Evolutionary conservation across 2,329 filamentous ascomycete genomes (phyloP).

Genomic region (Colletotrichum sp.): DNA sequence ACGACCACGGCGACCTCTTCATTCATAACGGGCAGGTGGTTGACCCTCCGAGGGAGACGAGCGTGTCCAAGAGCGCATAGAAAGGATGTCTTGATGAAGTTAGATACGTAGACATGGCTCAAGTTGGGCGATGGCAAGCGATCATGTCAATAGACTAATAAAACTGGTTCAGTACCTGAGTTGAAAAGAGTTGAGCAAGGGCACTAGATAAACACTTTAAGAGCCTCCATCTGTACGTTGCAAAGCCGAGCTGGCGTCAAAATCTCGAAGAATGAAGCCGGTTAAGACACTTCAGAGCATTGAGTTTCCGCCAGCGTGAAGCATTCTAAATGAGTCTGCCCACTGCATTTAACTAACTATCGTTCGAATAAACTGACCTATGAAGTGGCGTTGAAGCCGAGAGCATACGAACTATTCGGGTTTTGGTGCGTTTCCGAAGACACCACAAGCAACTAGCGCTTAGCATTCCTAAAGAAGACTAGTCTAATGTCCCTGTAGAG

Average conservation of each 20-base stretch:
- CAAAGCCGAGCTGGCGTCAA: neutral
- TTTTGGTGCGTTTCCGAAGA: neutral
- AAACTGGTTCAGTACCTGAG: neutral
- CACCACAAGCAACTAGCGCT: neutral
- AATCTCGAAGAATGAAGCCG: neutral
- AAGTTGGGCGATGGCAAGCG: neutral
- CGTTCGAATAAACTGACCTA: neutral
- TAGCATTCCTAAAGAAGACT: neutral
- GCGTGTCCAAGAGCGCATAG: neutral
- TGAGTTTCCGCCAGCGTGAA: neutral
- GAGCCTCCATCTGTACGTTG: neutral
- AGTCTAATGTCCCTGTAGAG: neutral
- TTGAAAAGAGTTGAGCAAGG: neutral
- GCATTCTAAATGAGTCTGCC: neutral
- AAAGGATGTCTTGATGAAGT: neutral
- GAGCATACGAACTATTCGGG: neutral
- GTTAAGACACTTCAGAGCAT: neutral
- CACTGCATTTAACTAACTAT: neutral
- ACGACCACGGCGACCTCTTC: neutral
- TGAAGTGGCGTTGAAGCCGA: neutral
- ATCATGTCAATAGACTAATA: neutral
- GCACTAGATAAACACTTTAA: neutral
- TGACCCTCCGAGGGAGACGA: neutral
- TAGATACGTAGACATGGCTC: neutral
- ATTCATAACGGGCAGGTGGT: conserved; percentile 4